Evolutionary conservation across 768 basidiomycete species (phyloP).

Genomic region (Erythrobasidium yunnanense): DNA sequence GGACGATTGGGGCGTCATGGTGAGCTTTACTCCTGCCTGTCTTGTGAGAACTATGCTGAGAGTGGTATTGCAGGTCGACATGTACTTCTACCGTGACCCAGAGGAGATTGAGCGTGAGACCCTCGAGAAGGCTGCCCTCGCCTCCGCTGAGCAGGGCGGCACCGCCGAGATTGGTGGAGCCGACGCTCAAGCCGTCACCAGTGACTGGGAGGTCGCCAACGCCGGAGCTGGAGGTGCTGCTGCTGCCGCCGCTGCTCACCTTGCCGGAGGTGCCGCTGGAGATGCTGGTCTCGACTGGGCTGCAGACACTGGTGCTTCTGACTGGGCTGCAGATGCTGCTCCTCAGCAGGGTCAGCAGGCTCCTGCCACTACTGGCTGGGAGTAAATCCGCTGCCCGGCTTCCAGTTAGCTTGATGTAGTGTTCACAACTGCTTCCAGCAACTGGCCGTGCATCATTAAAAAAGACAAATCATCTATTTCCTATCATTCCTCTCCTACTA

Average conservation of each 20-base stretch:
- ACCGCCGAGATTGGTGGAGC: slow-evolving; percentile 49
- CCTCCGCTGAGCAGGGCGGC: slow-evolving; percentile 62
- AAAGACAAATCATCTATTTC: background rate
- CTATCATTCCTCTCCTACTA: background rate
- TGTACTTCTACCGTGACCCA: slow-evolving; percentile 35
- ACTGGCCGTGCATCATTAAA: no score
- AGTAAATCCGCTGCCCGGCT: no score
- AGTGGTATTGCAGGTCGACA: slow-evolving; percentile 25
- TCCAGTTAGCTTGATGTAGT: no score
- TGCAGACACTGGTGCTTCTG: slow-evolving; percentile 21
- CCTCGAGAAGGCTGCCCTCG: slow-evolving; percentile 63
- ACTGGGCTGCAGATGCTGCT: slow-evolving; percentile 28
- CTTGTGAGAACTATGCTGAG: background rate
- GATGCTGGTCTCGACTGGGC: slow-evolving; percentile 29
- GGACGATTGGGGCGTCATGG: slow-evolving; percentile 97
- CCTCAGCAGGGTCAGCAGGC: background rate
- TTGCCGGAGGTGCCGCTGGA: slow-evolving; percentile 13
- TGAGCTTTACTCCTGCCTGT: slow-evolving; percentile 60
- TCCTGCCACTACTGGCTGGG: slow-evolving; percentile 20
- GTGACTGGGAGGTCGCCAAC: slow-evolving; percentile 44
- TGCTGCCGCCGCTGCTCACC: slow-evolving; percentile 13
- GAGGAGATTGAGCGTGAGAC: slow-evolving; percentile 94
- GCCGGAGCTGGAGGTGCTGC: slow-evolving; percentile 26
- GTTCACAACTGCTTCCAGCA: background rate
- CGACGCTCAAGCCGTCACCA: slow-evolving; percentile 41